phyloP scores from a whole-genome alignment of 83 land plant species.

The Picea abies region DNA sequence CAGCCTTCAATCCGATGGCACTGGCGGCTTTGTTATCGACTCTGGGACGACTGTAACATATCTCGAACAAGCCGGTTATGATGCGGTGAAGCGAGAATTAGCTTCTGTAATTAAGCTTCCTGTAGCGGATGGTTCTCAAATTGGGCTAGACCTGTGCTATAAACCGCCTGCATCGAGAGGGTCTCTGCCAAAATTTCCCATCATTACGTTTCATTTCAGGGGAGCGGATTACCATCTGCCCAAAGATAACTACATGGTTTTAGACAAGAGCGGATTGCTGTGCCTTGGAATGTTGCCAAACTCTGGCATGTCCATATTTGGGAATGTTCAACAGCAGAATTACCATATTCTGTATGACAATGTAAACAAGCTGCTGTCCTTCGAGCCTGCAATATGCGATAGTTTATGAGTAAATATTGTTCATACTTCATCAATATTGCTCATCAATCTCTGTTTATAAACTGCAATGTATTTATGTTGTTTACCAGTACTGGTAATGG shows the following conservation, averaged over 20 bases:
- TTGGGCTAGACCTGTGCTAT: not conserved
- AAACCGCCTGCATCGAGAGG: not conserved
- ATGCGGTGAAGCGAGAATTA: not conserved
- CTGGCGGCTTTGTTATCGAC: not conserved
- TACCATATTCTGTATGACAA: conserved; percentile 30
- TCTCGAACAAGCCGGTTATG: not conserved
- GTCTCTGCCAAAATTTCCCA: not conserved
- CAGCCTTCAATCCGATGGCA: not conserved
- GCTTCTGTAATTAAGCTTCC: not conserved
- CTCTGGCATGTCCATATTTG: conserved; percentile 18
- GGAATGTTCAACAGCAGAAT: conserved; percentile 29
- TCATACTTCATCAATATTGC: no score
- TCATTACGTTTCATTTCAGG: conserved; percentile 5
- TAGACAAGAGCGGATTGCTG: not conserved
- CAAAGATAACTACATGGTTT: not conserved
- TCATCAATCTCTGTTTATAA: no score
- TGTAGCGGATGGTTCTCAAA: not conserved
- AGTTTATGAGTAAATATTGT: not conserved
- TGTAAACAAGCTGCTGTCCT: conserved; percentile 11
- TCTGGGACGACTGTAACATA: not conserved
- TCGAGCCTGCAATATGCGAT: conserved; percentile 13
- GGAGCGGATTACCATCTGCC: not conserved
- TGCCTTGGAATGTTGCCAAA: not conserved
- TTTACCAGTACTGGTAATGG: no score
- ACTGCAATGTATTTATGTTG: no score